A percentile compares a stretch with the other conserved stretches of the same genome.
Evolutionary conservation across 2,329 filamentous ascomycete species (phyloP).

Genomic region (Hymenoscyphus repandus): DNA sequence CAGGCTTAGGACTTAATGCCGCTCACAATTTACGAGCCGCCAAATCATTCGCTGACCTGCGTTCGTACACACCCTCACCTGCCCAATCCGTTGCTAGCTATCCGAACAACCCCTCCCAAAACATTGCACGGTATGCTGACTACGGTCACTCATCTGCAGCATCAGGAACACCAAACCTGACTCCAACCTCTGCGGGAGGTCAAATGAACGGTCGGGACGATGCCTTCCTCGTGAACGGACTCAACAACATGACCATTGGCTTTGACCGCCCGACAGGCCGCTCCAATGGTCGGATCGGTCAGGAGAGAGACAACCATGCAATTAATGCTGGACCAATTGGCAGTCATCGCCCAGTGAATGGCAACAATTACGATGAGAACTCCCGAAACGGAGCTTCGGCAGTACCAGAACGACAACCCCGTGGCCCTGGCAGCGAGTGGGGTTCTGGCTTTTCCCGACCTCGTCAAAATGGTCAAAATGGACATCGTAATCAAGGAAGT

Average conservation of each 20-base stretch:
- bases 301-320: conserved; percentile 41
- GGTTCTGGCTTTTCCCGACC: conserved; percentile 50
- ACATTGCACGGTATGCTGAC: conserved; percentile 53
- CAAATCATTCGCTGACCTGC: conserved; percentile 93
- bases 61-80: conserved; percentile 91
- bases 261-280: conserved; percentile 29
- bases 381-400: conserved; percentile 24
- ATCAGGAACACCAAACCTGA: conserved; percentile 62
- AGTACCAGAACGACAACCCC: conserved; percentile 57
- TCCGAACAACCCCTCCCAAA: conserved; percentile 59
- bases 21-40: conserved; percentile 81
- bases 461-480: conserved; percentile 54
- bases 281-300: conserved; percentile 38
- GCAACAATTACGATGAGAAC: conserved; percentile 25
- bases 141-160: conserved; percentile 50
- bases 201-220: conserved; percentile 32
- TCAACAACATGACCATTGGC: conserved; percentile 55
- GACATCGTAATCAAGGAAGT: conserved; percentile 57
- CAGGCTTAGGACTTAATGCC: conserved; percentile 56
- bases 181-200: conserved; percentile 75
- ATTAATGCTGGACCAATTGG: conserved; percentile 53
- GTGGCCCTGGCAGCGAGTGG: conserved; percentile 52
- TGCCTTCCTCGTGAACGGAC: conserved; percentile 40
- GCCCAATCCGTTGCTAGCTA: conserved; percentile 87
- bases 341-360: conserved; percentile 53